Base-by-base conservation (phyloP, 495 filamentous ascomycete genomes). In the Penicillium malachiteum region DNA sequence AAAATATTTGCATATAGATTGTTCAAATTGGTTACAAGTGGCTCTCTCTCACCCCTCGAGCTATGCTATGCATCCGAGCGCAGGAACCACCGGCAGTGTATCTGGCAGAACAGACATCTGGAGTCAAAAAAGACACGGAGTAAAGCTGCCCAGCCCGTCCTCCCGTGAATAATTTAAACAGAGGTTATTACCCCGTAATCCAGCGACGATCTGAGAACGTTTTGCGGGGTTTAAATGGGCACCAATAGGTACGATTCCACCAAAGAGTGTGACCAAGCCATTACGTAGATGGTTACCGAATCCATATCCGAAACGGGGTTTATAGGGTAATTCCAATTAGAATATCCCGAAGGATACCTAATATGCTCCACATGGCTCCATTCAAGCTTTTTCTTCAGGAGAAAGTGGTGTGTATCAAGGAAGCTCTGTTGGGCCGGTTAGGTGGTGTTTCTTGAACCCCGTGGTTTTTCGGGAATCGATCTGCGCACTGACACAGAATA, bases 391-490 rank as follows among this genome's bases (percentile, higher is more conserved):
- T 64, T 57, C 55, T 44, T 59, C 55, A 59, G 48, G 38, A 39
- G 47, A 37, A 32, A 13, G 53, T 56, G 55, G 41, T 50, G 41
- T 32, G 5, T 21, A 33, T 43, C 6, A 11, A 34, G 26, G 14
- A 37, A 37, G 8, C n/a, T 49, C 39, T 21, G 13, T 44, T 58
- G 21, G 44, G 35, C 18, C n/a, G 43, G 14, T 34, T 13, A 14
- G 21, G 30, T 30, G 17, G 44, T 16, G 32, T 33, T 18, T 30
- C 14, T 26, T 1, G 21, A 26, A 26, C 21, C 56, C 63, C 63
- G 60, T 63, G 60, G 49, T 52, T 52, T 43, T 63, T 66, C 51
- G 18, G 57, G 63, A 40, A 66, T 63, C 37, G 63, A 66, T 66
- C 63, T 51, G 50, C 63, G 32, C 11, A 3, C 34, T 13, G 34